Base-by-base conservation (phyloP, 2,329 filamentous ascomycete genomes). In the Ascochyta koolunga region DNA sequence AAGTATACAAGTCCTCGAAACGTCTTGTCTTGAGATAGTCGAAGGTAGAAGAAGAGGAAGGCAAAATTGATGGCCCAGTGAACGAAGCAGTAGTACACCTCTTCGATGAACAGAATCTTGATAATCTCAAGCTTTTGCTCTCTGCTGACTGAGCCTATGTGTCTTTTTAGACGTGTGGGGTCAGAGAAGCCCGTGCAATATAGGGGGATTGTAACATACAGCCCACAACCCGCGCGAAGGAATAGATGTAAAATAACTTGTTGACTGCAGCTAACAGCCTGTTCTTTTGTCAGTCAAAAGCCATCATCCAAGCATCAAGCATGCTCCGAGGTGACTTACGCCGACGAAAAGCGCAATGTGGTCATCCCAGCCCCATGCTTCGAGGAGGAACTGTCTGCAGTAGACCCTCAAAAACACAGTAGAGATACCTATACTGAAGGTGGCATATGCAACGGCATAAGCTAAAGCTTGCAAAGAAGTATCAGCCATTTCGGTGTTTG, bases 41-140 rank as follows among this genome's bases (percentile, higher is more conserved):
- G 66, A 11, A 74, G 61, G 42, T 73, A 75, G 57, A 75, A 75
- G 40, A 70, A 59, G 0, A 75, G 62, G 46, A 74, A 75, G 22
- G 67, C 63, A 42, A 60, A 64, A 55, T 74, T 75, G 49, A 74
- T 67, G 13, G 60, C 46, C 43, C 61, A 74, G 35, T 75, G 71
- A 16, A 69, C 62, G 19, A 58, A 60, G 33, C 69, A 61, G 45
- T 73, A 73, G 39, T 59, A 68, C 10, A 74, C 52, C 25, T 74
- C 71, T 38, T 73, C 68, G 15, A 66, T 57, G 18, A 74, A 72
- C 6, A 73, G 60, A 31, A 56, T 64, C 44, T 59, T 35, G 9
- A 52, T 21, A 19, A 56, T 37, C 37, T 38, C n/a, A 11, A 59
- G 46, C 31, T 50, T 33, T 36, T 59, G 55, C 7, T 38, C 19